Evolutionary conservation across 352 stramenopile genomes (phyloP).

Genomic region (Pythium pectinolyticum): DNA sequence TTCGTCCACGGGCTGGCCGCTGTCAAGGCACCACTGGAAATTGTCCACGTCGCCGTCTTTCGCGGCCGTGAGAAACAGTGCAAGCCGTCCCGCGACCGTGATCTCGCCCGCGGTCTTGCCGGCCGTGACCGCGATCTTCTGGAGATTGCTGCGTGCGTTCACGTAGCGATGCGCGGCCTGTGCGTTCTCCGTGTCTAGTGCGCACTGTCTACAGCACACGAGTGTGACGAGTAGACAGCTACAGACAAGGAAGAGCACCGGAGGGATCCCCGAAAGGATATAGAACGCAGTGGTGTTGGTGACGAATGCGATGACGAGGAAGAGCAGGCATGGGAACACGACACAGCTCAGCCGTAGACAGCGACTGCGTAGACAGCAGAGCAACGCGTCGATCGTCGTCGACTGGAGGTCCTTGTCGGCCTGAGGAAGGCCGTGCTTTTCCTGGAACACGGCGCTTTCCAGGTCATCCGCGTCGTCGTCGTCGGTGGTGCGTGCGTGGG

Average conservation of each 20-base stretch:
- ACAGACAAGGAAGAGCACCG: constrained; percentile 37
- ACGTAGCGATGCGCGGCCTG: constrained; percentile 60
- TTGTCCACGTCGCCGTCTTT: constrained; percentile 45
- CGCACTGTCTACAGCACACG: constrained; percentile 55
- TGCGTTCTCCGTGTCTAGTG: constrained; percentile 54
- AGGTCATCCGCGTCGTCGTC: constrained; percentile 28
- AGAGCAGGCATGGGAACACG: constrained; percentile 47
- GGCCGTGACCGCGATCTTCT: constrained; percentile 59
- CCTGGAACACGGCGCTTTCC: constrained; percentile 65
- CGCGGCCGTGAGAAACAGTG: constrained; percentile 66
- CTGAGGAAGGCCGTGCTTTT: constrained; percentile 35
- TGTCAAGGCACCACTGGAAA: constrained; percentile 60
- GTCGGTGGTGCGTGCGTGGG: constrained; percentile 4
- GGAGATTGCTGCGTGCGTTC: constrained; percentile 33
- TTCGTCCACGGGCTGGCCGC: constrained; percentile 62
- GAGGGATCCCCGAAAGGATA: constrained; percentile 46
- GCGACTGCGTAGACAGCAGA: constrained; percentile 68
- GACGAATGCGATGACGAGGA: constrained; percentile 52
- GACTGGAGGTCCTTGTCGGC: constrained; percentile 33
- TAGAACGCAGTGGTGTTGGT: constrained; percentile 41
- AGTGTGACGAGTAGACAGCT: constrained; percentile 40
- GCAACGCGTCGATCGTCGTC: constrained; percentile 42
- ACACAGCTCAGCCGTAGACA: constrained; percentile 60
- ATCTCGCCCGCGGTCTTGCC: constrained; percentile 24
- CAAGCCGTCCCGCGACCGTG: constrained; percentile 51